Evolutionary conservation across 305 asterid species (phyloP).

Genomic region (Fraxinus greggii): DNA sequence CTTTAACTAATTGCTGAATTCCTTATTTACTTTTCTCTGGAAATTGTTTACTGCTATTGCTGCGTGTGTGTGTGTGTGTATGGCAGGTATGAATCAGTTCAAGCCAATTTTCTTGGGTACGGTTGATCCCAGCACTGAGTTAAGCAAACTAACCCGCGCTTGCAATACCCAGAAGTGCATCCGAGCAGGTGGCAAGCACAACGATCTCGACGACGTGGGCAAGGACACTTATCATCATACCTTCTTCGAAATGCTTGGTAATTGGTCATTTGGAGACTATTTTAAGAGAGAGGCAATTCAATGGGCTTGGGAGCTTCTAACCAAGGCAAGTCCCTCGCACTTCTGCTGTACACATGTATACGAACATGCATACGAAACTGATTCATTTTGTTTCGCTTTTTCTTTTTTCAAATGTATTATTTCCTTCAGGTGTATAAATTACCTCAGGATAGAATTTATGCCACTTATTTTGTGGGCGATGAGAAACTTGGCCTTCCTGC

Average conservation of each 20-base stretch:
- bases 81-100: constrained; percentile 92
- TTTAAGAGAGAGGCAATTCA: constrained; percentile 81
- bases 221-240: constrained; percentile 99
- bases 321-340: constrained; percentile 49
- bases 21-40: not conserved
- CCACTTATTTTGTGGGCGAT: constrained; percentile 96
- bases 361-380: not conserved
- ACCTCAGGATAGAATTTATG: constrained; percentile 70
- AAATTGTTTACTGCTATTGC: not conserved
- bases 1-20: not conserved
- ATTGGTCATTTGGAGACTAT: constrained; percentile 97
- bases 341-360: not conserved
- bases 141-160: constrained; percentile 85
- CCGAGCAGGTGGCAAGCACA: constrained; percentile 98
- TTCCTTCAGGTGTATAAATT: constrained; percentile 58
- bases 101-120: constrained; percentile 94
- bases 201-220: constrained; percentile 97
- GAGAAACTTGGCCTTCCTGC: constrained; percentile 83
- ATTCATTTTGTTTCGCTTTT: constrained; percentile 7
- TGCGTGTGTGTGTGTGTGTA: not conserved
- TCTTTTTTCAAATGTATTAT: constrained; percentile 11
- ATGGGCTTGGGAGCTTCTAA: constrained; percentile 97
- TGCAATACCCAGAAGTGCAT: constrained; percentile 97
- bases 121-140: constrained; percentile 75
- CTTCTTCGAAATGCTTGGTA: constrained; percentile 98